Conservation (phyloP, 805 yeast genomes). For the Barnettozyma botsteinii region DNA sequence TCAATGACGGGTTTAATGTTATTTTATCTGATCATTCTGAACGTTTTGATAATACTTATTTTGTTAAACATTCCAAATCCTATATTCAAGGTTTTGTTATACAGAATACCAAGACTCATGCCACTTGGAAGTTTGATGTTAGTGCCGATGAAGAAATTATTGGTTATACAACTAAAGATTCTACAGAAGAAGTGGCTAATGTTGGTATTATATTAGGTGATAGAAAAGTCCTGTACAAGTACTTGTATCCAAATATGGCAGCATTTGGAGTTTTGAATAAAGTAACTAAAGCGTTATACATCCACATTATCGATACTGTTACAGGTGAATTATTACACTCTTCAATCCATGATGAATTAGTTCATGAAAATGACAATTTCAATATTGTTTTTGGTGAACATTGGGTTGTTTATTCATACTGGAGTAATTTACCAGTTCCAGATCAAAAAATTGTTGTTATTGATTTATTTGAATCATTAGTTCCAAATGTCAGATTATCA, state of each 20-base stretch:
- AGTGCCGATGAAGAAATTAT: slow-evolving; percentile 33
- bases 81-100: slow-evolving; percentile 23
- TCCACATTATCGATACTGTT: slow-evolving; percentile 59
- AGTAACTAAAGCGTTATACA: slow-evolving; percentile 29
- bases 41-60: slow-evolving; percentile 16
- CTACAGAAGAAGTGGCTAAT: slow-evolving; percentile 42
- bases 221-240: slow-evolving; percentile 76
- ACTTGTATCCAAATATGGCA: slow-evolving; percentile 63
- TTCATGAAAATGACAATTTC: slow-evolving; percentile 38
- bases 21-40: slow-evolving; percentile 18
- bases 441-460: slow-evolving; percentile 59
- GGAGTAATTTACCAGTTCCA: slow-evolving; percentile 42
- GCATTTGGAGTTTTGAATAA: slow-evolving; percentile 41
- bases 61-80: slow-evolving; percentile 23
- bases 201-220: slow-evolving; percentile 66
- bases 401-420: slow-evolving; percentile 71
- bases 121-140: slow-evolving; percentile 36
- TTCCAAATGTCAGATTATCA: slow-evolving; percentile 41
- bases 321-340: slow-evolving; percentile 59
- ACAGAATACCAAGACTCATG: slow-evolving; percentile 14
- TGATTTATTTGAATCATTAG: slow-evolving; percentile 70
- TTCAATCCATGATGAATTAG: slow-evolving; percentile 36
- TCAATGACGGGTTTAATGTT: slow-evolving; percentile 14
- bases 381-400: slow-evolving; percentile 69
- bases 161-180: slow-evolving; percentile 35